These are phyloP conservation scores for Rubroshorea leprosula DNA, from an alignment of 345 rosid species.

Conservation along the genomic window DNA sequence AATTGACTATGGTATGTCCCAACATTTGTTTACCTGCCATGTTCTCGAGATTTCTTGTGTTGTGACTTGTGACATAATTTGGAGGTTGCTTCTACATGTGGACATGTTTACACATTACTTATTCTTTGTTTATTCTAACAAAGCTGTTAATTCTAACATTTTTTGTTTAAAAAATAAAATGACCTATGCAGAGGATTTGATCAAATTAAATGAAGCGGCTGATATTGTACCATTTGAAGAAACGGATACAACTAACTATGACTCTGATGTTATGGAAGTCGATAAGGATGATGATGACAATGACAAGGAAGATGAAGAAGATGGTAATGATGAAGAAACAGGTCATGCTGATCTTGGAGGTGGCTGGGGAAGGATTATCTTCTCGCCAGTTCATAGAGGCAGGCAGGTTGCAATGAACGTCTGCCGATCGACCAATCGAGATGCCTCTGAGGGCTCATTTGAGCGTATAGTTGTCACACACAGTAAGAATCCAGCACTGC, in stretches of 20 bases:
- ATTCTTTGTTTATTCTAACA: too few relatives aligned
- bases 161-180: too few relatives aligned
- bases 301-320: conserved; percentile 18
- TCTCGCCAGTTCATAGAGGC: conserved; percentile 70
- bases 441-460: conserved; percentile 70
- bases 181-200: conserved; percentile 47
- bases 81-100: too few relatives aligned
- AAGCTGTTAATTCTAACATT: too few relatives aligned
- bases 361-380: conserved; percentile 94
- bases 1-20: conserved; percentile 61
- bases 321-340: conserved; percentile 28
- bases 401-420: conserved; percentile 65
- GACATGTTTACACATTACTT: too few relatives aligned
- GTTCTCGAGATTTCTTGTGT: neutral
- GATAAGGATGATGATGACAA: conserved; percentile 26
- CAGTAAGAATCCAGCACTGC: conserved; percentile 69
- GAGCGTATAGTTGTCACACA: conserved; percentile 63
- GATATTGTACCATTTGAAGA: conserved; percentile 29
- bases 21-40: neutral
- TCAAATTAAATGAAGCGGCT: conserved; percentile 30
- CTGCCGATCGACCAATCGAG: conserved; percentile 58
- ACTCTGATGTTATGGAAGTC: conserved; percentile 49
- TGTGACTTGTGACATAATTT: too few relatives aligned
- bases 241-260: conserved; percentile 33
- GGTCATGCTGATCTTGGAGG: conserved; percentile 65